These are phyloP conservation scores for Ophiocordyceps sinensis DNA, from an alignment of 2,329 filamentous ascomycete species.

Conservation along the genomic window DNA sequence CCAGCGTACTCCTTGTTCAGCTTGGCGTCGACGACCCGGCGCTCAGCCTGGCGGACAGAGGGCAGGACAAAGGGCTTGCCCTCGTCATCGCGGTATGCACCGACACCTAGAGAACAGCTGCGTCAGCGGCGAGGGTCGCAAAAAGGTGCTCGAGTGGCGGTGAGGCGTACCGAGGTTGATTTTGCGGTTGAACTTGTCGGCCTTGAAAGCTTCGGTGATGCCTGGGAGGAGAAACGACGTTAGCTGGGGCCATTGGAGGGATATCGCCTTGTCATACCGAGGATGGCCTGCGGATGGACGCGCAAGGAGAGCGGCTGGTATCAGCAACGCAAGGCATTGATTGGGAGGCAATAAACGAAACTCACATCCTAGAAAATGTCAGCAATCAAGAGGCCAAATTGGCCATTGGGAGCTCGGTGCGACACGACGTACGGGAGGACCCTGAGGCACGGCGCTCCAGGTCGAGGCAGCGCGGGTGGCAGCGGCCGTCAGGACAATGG, in stretches of 20 bases:
- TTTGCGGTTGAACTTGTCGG: slow-evolving; percentile 84
- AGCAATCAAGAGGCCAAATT: not conserved
- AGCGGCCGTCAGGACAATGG: slow-evolving; percentile 24
- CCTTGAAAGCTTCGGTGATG: slow-evolving; percentile 98
- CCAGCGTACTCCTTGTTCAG: slow-evolving; percentile 96
- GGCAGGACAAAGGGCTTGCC: slow-evolving; percentile 97
- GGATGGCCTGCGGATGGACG: slow-evolving; percentile 47
- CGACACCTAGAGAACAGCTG: slow-evolving; percentile 50
- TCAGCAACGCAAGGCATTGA: not conserved
- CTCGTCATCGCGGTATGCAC: slow-evolving; percentile 94
- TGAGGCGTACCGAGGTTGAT: slow-evolving; percentile 72
- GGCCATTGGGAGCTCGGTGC: slow-evolving; percentile 2
- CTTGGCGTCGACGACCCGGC: slow-evolving; percentile 62
- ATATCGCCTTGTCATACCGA: slow-evolving; percentile 37
- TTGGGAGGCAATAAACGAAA: not conserved
- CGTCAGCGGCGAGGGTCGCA: slow-evolving; percentile 1
- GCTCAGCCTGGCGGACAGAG: slow-evolving; percentile 78
- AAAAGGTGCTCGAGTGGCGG: not conserved
- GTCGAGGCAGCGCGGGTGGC: slow-evolving; percentile 52
- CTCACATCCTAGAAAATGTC: slow-evolving; percentile 7
- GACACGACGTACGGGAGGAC: slow-evolving; percentile 66
- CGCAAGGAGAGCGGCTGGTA: not conserved
- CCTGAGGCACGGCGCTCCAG: slow-evolving; percentile 85
- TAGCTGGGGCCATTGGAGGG: not conserved
- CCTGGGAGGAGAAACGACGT: slow-evolving; percentile 27